phyloP scores from a whole-genome alignment of 306 rosid species.

The Gillenia trifoliata region DNA sequence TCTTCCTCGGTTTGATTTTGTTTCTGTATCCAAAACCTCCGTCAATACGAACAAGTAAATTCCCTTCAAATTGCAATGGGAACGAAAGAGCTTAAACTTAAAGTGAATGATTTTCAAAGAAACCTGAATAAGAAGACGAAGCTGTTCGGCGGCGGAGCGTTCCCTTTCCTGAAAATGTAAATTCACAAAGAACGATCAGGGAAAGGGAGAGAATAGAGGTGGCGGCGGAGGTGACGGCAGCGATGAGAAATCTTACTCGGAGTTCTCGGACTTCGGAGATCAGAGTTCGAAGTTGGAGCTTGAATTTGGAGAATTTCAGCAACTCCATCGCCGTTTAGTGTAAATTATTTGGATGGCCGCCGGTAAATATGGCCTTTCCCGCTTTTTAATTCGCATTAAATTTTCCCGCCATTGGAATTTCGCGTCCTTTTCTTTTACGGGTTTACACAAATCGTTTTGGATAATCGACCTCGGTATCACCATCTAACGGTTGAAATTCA shows the following conservation, averaged over 20 bases:
- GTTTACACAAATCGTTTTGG: too few relatives aligned
- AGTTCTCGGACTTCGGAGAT: constrained; percentile 65
- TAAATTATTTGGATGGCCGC: neutral
- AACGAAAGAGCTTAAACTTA: neutral
- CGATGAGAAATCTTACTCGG: constrained; percentile 38
- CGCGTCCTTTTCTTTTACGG: too few relatives aligned
- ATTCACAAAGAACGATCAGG: neutral
- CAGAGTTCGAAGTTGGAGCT: constrained; percentile 61
- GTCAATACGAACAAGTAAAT: neutral
- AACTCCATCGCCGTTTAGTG: constrained; percentile 40
- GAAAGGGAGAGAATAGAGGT: neutral
- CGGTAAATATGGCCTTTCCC: neutral
- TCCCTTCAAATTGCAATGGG: neutral
- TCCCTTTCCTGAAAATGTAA: constrained; percentile 60
- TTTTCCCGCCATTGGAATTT: neutral
- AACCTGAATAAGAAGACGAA: constrained; percentile 51
- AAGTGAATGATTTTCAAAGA: neutral
- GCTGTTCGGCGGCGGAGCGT: constrained; percentile 54
- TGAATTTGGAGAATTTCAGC: constrained; percentile 70
- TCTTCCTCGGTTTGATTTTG: constrained; percentile 70
- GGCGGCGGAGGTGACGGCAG: neutral
- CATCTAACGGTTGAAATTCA: too few relatives aligned
- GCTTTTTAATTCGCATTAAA: neutral
- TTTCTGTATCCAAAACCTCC: constrained; percentile 42
- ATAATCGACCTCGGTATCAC: too few relatives aligned